phyloP scores from a whole-genome alignment of 2,329 filamentous ascomycete genomes.

The Atkinsonella texensis region DNA sequence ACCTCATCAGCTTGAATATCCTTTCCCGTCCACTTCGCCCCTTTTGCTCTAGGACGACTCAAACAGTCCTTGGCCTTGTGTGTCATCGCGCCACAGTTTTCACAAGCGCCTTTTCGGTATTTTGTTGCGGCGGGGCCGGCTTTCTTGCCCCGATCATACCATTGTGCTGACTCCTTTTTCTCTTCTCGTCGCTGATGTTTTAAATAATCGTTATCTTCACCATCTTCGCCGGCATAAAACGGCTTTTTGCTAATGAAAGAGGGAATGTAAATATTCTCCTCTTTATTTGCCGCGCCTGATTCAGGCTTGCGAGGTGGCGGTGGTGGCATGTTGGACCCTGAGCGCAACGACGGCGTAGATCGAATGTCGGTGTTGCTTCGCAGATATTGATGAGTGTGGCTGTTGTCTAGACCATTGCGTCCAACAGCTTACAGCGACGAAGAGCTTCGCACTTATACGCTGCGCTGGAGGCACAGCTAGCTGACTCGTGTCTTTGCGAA shows the following conservation, averaged over 20 bases:
- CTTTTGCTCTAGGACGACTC: slow-evolving; percentile 74
- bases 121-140: slow-evolving; percentile 83
- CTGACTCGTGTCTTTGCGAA: background rate
- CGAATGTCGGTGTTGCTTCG: background rate
- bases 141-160: slow-evolving; percentile 87
- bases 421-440: background rate
- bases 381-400: background rate
- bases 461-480: background rate
- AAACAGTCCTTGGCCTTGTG: slow-evolving; percentile 94
- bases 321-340: slow-evolving; percentile 9
- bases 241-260: slow-evolving; percentile 96
- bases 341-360: background rate
- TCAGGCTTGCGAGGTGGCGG: slow-evolving; percentile 23
- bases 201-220: slow-evolving; percentile 74
- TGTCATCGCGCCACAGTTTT: slow-evolving; percentile 95
- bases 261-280: slow-evolving; percentile 97
- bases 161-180: slow-evolving; percentile 64
- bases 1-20: slow-evolving; percentile 90
- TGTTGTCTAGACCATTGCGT: background rate
- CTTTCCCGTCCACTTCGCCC: slow-evolving; percentile 82
- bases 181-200: slow-evolving; percentile 70
- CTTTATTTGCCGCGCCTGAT: slow-evolving; percentile 46
- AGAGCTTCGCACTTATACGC: background rate
- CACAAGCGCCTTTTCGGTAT: slow-evolving; percentile 93
- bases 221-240: slow-evolving; percentile 80